Evolutionary conservation across 2,329 filamentous ascomycete genomes (phyloP), one percentile per base, ranked within the genome.

Genomic region (Leptographium flavum): DNA sequence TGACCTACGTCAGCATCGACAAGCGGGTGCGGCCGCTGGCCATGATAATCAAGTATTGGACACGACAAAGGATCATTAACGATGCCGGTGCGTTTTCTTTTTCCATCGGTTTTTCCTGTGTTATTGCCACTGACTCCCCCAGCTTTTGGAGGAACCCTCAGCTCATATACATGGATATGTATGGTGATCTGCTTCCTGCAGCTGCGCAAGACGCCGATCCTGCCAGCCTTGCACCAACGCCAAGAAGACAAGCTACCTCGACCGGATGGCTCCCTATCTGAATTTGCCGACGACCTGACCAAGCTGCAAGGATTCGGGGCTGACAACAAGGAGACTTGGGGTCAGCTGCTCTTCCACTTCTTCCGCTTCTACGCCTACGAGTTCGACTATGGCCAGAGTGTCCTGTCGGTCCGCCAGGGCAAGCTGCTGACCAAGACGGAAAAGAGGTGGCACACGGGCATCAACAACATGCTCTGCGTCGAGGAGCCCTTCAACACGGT

Each of bases 91-190:
- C 47, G 45, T 25, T 22, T 45, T 28, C 45, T 37, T 13, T 13
- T 27, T 47, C n/a, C n/a, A n/a, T 22, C 50, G 43, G 35, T 39
- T 31, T 14, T 42, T 35, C 30, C 43, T 28, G 38, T 15, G 15
- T 5, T 10, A 27, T 5, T 6, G 22, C 7, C 35, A 23, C 45
- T 42, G 21, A 45, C 39, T 30, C 14, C 17, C 19, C 47, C 58
- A 93, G 92, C 84, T 47, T 87, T 87, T 59, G 88, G 92, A 50
- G 88, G 87, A 47, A 98, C 92, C 7, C 71, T 98, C 49, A 96
- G 90, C 63, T 98, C 92, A 17, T 98, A 98, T 60, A 95, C 92
- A 21, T 98, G 92, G 92, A 96, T 96, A 59, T 98, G 92, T 63
- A 78, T 98, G 71, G 94, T 96, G 53, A 83, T 98, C 59, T 93